Base-by-base conservation (phyloP, 805 yeast species). In the Candida khao-thaluensis region DNA sequence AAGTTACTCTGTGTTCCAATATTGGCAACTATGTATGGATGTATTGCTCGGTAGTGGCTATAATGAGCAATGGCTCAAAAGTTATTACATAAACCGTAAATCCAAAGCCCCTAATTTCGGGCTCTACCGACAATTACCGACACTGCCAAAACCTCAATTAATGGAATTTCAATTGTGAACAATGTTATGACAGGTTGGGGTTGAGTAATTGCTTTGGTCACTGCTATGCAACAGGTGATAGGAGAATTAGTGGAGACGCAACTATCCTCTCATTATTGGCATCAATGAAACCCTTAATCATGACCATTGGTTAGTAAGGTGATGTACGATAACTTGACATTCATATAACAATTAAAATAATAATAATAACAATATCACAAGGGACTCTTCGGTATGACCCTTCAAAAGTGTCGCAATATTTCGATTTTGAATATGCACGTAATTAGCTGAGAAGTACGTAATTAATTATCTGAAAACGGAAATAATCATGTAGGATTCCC, bases 41-140 rank as follows among this genome's bases (percentile, higher is more conserved):
- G n/a, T n/a, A n/a, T 29, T 29, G 32, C 32, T 23, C n/a, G 15
- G 23, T 29, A 29, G 32, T 17, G 32, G 32, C 32, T 29, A 29
- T 29, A 16, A 17, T 17, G 23, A 29, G 15, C 32, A 29, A n/a
- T 29, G 32, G 32, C 32, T 29, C 32, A 29, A 29, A 29, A 17
- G 7, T 17, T n/a, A n/a, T n/a, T n/a, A n/a, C n/a, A n/a, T n/a
- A 14, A 27, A 12, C n/a, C 14, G 20, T 27, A 29, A 29, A 29
- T 17, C 23, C 23, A 17, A 29, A 17, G 32, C 32, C 32, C 32
- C 32, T 7, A 15, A 7, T 17, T 17, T 3, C n/a, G n/a, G n/a
- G n/a, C n/a, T n/a, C n/a, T 5, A 29, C 32, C 32, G 32, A 29
- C 23, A 29, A 16, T 10, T 26, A 12, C 15, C 32, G 32, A n/a